Percentiles rank a stretch among this genome's conserved stretches.
Conservation (phyloP, 805 yeast species). For the Ogataea thermomethanolica region DNA sequence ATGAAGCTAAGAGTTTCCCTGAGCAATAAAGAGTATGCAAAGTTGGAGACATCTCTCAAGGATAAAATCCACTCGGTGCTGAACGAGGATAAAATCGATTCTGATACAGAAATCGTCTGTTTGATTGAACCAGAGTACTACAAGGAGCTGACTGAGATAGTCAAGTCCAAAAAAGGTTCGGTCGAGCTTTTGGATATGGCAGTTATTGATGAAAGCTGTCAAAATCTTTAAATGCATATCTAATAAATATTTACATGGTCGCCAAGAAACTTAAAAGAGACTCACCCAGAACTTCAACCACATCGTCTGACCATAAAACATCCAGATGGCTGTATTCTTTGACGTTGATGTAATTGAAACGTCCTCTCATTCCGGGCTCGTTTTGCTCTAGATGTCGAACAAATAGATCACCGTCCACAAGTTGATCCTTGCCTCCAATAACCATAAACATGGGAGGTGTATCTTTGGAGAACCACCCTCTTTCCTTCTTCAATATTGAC, state of each 20-base stretch:
- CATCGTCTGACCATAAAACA: slow-evolving; percentile 88
- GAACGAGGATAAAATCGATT: slow-evolving; percentile 15
- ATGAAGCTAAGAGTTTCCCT: slow-evolving; percentile 79
- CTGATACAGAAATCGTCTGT: slow-evolving; percentile 41
- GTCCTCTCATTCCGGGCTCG: slow-evolving; percentile 47
- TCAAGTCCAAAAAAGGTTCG: slow-evolving; percentile 58
- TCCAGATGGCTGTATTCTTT: slow-evolving; percentile 81
- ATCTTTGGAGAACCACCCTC: slow-evolving; percentile 49
- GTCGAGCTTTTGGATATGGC: slow-evolving; percentile 89
- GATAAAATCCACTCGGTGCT: slow-evolving; percentile 37
- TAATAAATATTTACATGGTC: slow-evolving; percentile 4
- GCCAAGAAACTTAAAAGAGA: slow-evolving; percentile 34
- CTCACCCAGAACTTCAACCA: slow-evolving; percentile 59
- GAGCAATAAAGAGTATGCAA: slow-evolving; percentile 48
- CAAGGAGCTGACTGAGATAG: slow-evolving; percentile 61
- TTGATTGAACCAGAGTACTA: slow-evolving; percentile 85
- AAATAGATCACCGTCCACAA: slow-evolving; percentile 74
- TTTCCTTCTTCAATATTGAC: slow-evolving; percentile 49
- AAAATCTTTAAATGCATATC: slow-evolving; percentile 13
- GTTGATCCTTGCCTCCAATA: slow-evolving; percentile 66
- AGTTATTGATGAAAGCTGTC: slow-evolving; percentile 62
- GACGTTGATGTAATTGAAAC: slow-evolving; percentile 41
- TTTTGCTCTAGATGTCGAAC: slow-evolving; percentile 57
- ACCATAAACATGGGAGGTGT: slow-evolving; percentile 64
- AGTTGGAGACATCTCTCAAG: slow-evolving; percentile 29